phyloP scores from a whole-genome alignment of 768 basidiomycete genomes.

The Collybiopsis confluens region DNA sequence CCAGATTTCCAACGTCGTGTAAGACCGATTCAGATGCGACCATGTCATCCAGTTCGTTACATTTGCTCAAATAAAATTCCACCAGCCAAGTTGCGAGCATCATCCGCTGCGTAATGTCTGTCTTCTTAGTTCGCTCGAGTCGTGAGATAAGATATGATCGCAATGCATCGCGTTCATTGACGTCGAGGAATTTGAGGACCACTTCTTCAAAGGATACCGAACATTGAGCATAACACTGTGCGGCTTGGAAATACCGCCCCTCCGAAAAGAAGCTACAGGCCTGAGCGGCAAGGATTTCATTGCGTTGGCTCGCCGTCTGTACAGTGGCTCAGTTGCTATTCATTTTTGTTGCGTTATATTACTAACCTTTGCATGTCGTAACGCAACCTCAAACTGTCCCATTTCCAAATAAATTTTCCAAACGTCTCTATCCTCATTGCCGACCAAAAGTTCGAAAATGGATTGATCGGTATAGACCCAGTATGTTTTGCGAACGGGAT shows the following conservation, averaged over 20 bases:
- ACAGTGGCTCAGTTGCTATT: not conserved
- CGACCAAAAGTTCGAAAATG: conserved; percentile 80
- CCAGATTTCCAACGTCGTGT: conserved; percentile 81
- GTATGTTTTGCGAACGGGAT: conserved; percentile 84
- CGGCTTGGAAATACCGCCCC: conserved; percentile 84
- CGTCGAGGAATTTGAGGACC: conserved; percentile 84
- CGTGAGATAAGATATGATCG: conserved; percentile 86
- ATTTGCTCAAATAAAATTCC: conserved; percentile 95
- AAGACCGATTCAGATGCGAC: conserved; percentile 82
- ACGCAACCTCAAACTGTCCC: conserved; percentile 70
- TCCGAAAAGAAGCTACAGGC: conserved; percentile 76
- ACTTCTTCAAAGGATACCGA: conserved; percentile 90
- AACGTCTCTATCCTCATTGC: conserved; percentile 89
- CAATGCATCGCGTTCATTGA: conserved; percentile 84
- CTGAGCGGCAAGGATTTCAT: conserved; percentile 78
- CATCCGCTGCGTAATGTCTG: conserved; percentile 88
- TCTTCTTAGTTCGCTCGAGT: conserved; percentile 79
- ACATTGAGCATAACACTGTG: conserved; percentile 88
- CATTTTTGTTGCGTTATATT: not conserved
- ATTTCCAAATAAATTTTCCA: conserved; percentile 89
- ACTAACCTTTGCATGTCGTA: conserved; percentile 77
- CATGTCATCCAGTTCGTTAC: conserved; percentile 92
- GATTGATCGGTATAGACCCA: conserved; percentile 92
- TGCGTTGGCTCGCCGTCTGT: conserved; percentile 85
- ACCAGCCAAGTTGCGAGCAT: conserved; percentile 98